Evolutionary conservation across 2,329 filamentous ascomycete species (phyloP).

Genomic region (Beauveria medogensis): DNA sequence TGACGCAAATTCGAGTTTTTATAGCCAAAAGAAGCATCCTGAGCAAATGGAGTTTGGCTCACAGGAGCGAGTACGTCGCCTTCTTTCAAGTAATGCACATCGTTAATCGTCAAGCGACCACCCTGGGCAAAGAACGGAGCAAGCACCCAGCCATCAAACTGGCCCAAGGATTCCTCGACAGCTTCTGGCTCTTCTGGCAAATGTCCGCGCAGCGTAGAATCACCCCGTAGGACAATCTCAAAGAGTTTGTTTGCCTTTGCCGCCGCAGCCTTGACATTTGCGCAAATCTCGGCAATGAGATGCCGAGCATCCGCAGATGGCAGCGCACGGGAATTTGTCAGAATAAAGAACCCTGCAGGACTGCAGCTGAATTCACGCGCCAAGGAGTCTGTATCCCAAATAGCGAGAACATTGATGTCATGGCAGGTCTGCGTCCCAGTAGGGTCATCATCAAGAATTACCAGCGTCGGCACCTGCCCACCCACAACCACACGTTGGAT

Average conservation of each 20-base stretch:
- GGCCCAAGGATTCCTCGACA: conserved; percentile 39
- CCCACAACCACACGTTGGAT: conserved; percentile 15
- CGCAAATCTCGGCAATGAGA: conserved; percentile 41
- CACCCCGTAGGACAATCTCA: conserved; percentile 46
- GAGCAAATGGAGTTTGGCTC: conserved; percentile 44
- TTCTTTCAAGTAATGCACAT: conserved; percentile 51
- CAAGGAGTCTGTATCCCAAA: conserved; percentile 41
- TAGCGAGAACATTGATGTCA: conserved; percentile 45
- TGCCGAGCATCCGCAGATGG: conserved; percentile 35
- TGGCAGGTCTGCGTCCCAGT: conserved; percentile 54
- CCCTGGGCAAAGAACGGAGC: conserved; percentile 51
- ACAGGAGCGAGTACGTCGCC: conserved; percentile 33
- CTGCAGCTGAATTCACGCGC: conserved; percentile 33
- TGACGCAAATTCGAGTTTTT: conserved; percentile 37
- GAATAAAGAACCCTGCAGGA: conserved; percentile 46
- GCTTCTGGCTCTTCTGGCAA: conserved; percentile 46
- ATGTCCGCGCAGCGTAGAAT: conserved; percentile 48
- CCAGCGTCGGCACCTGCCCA: conserved; percentile 24
- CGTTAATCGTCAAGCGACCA: conserved; percentile 44
- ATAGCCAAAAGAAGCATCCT: conserved; percentile 50
- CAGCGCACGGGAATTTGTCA: conserved; percentile 50
- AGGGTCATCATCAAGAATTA: conserved; percentile 46
- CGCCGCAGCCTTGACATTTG: conserved; percentile 39
- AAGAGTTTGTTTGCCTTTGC: conserved; percentile 30
- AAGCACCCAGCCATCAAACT: conserved; percentile 42